These are phyloP conservation scores for Sequoia sempervirens DNA, from an alignment of 75 land plant genomes.

Conservation along the genomic window DNA sequence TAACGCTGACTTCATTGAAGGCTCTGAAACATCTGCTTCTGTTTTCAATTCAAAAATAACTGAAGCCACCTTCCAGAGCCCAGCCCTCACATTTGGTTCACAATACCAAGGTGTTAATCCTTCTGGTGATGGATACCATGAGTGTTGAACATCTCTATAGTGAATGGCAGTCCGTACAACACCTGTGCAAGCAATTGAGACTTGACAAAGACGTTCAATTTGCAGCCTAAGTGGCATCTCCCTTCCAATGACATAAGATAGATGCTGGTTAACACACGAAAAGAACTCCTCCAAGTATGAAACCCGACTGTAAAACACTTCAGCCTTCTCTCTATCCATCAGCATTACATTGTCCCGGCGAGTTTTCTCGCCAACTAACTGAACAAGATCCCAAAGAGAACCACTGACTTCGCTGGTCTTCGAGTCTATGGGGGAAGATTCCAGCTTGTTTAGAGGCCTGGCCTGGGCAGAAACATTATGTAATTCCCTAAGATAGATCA, in stretches of 20 bases:
- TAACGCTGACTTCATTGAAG: constrained; percentile 39
- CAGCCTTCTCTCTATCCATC: constrained; percentile 95
- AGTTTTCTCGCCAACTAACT: constrained; percentile 87
- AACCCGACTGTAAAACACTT: constrained; percentile 93
- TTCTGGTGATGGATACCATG: constrained; percentile 94
- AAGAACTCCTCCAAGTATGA: constrained; percentile 88
- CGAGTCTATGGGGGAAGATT: constrained; percentile 13
- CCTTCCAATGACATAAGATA: constrained; percentile 36
- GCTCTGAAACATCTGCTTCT: constrained; percentile 44
- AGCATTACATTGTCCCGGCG: constrained; percentile 89
- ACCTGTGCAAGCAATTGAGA: constrained; percentile 60
- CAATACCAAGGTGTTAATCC: constrained; percentile 92
- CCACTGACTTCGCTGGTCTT: constrained; percentile 38
- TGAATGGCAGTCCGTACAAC: constrained; percentile 45
- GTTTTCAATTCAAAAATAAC: constrained; percentile 58
- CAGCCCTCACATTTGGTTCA: constrained; percentile 64
- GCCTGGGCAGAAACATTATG: constrained; percentile 56
- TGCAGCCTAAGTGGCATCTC: constrained; percentile 45
- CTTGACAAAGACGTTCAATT: constrained; percentile 67
- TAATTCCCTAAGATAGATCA: constrained; percentile 79
- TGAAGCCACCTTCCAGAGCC: constrained; percentile 75
- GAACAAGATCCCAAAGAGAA: constrained; percentile 88
- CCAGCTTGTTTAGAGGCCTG: constrained; percentile 13
- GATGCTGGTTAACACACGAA: constrained; percentile 60
- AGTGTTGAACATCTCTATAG: constrained; percentile 61